phyloP scores from a whole-genome alignment of 805 yeast species.

The Cyberlindnera meyerae region DNA sequence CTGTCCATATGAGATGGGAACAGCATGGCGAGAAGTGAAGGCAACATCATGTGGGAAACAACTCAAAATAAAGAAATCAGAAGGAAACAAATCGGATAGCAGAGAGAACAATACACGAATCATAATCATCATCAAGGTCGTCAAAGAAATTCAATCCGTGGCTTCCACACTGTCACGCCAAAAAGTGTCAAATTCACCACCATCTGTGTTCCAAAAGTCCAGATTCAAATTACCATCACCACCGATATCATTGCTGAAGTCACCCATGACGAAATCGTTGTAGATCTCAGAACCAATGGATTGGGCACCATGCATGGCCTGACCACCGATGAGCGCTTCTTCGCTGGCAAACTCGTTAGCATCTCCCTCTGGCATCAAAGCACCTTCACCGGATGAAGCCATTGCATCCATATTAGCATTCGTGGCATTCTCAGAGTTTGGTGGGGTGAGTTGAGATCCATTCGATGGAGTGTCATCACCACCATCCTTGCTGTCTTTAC shows the following conservation, averaged over 20 bases:
- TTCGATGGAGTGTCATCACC: conserved; percentile 17
- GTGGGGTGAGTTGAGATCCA: conserved; percentile 25
- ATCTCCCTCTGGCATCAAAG: conserved; percentile 1
- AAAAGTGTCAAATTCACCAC: conserved; percentile 32
- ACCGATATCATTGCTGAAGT: conserved; percentile 29
- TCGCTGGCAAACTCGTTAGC: conserved; percentile 1
- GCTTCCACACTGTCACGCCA: conserved; percentile 43
- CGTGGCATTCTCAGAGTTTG: conserved; percentile 26
- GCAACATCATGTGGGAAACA: background rate
- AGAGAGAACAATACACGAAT: background rate
- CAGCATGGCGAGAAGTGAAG: no score
- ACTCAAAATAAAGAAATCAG: background rate
- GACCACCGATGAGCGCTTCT: conserved; percentile 11
- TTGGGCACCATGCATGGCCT: conserved; percentile 15
- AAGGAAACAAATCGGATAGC: background rate
- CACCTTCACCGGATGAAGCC: conserved; percentile 7
- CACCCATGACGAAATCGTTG: conserved; percentile 29
- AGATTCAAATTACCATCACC: conserved; percentile 38
- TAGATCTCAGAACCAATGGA: conserved; percentile 29
- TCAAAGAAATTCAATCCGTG: conserved; percentile 26
- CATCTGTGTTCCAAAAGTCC: conserved; percentile 39
- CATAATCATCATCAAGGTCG: conserved; percentile 2
- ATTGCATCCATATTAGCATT: conserved; percentile 10
- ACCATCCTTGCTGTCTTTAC: conserved; percentile 11
- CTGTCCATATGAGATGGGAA: no score